A percentile compares a stretch with the other conserved stretches of the same genome.
phyloP scores from a whole-genome alignment of 495 filamentous ascomycete species.

The Terfezia claveryi region DNA sequence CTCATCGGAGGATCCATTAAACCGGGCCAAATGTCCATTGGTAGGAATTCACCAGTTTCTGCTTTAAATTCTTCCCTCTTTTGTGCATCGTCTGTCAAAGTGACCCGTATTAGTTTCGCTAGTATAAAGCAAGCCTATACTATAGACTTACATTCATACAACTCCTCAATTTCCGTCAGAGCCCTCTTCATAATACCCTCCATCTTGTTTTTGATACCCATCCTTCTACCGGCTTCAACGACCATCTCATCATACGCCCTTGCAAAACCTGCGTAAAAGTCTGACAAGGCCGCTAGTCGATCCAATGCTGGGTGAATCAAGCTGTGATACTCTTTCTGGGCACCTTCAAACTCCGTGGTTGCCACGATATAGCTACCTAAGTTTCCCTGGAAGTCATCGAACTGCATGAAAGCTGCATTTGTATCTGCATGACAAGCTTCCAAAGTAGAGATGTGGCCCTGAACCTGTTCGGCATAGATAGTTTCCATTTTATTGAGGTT shows the following conservation, averaged over 20 bases:
- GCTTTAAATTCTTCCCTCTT: conserved; percentile 57
- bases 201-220: conserved; percentile 45
- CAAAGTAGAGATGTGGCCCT: conserved; percentile 27
- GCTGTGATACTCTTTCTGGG: conserved; percentile 55
- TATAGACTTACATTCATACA: conserved; percentile 34
- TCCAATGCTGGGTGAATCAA: conserved; percentile 42
- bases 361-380: conserved; percentile 46
- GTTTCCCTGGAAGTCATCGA: conserved; percentile 44
- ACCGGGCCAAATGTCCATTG: conserved; percentile 75
- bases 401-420: conserved; percentile 36
- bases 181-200: conserved; percentile 53
- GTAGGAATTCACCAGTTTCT: conserved; percentile 68
- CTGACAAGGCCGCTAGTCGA: conserved; percentile 48
- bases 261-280: conserved; percentile 66
- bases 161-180: conserved; percentile 46
- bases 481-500: conserved; percentile 55
- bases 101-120: not conserved
- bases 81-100: conserved; percentile 32
- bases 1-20: conserved; percentile 36
- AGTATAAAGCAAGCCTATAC: not conserved
- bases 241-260: conserved; percentile 65
- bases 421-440: conserved; percentile 21
- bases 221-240: conserved; percentile 57
- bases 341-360: conserved; percentile 43
- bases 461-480: conserved; percentile 34